Evolutionary conservation across 2,329 filamentous ascomycete genomes (phyloP), one percentile per base, ranked within the genome.

Genomic region (Septoria linicola): DNA sequence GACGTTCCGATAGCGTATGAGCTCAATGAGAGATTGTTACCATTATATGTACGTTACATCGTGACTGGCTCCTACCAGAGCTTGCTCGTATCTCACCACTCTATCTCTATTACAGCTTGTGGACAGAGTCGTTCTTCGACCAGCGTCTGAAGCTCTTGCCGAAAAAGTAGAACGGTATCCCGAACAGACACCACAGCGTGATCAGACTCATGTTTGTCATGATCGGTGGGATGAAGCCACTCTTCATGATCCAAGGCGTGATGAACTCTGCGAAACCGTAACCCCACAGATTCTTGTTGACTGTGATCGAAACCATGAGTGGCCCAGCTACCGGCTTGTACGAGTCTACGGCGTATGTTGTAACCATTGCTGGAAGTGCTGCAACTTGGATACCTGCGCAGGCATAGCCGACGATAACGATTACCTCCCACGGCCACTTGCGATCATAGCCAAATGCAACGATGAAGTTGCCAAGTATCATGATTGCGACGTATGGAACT

Each of bases 221-320:
- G 59, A 83, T 81, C 0, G 79, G 80, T 4, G 72, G 68, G 14
- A 83, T 72, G 59, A 78, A 81, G 25, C 80, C 79, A 32, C 52
- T 64, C 56, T 73, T 64, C 17, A 69, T 68, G 10, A 72, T 71
- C 79, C 79, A 83, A 0, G 70, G 68, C 1, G 62, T 68, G 57
- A 70, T 64, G 55, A 68, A 70, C 30, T 67, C 62, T 14, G 57
- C 25, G 57, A 83, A 79, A 0, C 80, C 80, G 62, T 82, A 84
- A 1, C 81, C 81, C 79, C 80, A 83, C 0, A 83, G 48, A 50
- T 84, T 84, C 70, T 84, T 84, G 61, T 82, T 82, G 39, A 84
- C 80, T 0, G 81, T 84, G 57, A 82, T 78, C 6, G 76, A 72
- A 0, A 84, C 80, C 63, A 84, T 81, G 41, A 84, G 69, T 2